A percentile compares a stretch with the other conserved stretches of the same genome.
Evolutionary conservation across 768 basidiomycete genomes (phyloP).

Genomic region (Tulasnella sp.): DNA sequence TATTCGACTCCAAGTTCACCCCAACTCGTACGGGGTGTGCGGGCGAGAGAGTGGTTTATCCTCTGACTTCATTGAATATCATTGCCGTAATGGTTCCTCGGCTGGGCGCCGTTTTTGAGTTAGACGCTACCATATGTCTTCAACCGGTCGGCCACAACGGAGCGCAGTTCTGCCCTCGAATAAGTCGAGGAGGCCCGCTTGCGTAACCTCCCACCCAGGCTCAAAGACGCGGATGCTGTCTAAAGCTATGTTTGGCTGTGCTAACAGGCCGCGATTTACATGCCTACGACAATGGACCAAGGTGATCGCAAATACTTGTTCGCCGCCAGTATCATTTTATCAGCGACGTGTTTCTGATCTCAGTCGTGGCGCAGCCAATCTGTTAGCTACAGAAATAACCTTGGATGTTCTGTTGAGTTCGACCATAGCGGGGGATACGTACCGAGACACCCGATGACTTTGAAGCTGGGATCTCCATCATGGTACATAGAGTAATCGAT

Average conservation of each 20-base stretch:
- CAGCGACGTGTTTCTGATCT: slow-evolving; percentile 39
- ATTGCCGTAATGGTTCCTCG: not conserved
- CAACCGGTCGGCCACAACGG: not conserved
- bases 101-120: not conserved
- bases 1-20: too few relatives aligned
- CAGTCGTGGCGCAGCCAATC: slow-evolving; percentile 26
- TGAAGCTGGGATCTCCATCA: slow-evolving; percentile 44
- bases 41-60: too few relatives aligned
- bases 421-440: slow-evolving; percentile 35
- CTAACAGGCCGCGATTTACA: not conserved
- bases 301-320: slow-evolving; percentile 53
- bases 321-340: slow-evolving; percentile 58
- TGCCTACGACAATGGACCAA: slow-evolving; percentile 37
- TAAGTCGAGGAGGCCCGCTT: not conserved
- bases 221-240: not conserved
- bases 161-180: not conserved
- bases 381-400: slow-evolving; percentile 34
- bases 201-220: not conserved
- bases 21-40: too few relatives aligned
- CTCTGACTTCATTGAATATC: too few relatives aligned
- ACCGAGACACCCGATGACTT: slow-evolving; percentile 47
- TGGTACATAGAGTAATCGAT: slow-evolving; percentile 37
- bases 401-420: slow-evolving; percentile 40
- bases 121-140: not conserved
- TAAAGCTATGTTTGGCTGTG: not conserved